These are phyloP conservation scores for Candida pseudofarinosa DNA, from an alignment of 805 yeast genomes.

Conservation along the genomic window DNA sequence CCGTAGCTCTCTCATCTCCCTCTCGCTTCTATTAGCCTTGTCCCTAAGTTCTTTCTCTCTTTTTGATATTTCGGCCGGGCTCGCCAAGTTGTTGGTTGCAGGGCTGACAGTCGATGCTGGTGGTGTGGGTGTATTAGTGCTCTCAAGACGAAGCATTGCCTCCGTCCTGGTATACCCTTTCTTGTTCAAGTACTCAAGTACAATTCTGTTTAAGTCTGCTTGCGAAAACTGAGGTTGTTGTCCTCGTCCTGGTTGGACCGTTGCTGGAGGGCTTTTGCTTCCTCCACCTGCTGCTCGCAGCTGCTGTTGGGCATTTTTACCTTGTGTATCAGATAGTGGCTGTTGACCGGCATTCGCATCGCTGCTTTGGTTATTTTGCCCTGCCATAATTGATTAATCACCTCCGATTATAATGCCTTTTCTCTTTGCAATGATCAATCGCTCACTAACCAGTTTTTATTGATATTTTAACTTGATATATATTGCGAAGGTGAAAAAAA, in stretches of 20 bases:
- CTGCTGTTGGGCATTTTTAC: conserved; percentile 3
- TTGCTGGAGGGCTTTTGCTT: conserved; percentile 2
- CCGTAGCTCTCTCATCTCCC: conserved; percentile 33
- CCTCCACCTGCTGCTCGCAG: conserved; percentile 4
- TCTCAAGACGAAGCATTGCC: conserved; percentile 86
- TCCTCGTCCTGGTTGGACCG: conserved; percentile 11
- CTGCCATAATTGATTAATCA: conserved; percentile 5
- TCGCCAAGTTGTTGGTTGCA: conserved; percentile 32
- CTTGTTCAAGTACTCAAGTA: conserved; percentile 85
- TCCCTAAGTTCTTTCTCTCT: conserved; percentile 27
- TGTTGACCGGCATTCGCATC: conserved; percentile 5
- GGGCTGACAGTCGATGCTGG: conserved; percentile 50
- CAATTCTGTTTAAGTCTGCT: conserved; percentile 87
- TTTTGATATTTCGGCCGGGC: conserved; percentile 28
- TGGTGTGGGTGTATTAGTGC: conserved; percentile 56
- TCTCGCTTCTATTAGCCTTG: conserved; percentile 21
- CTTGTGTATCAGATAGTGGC: not conserved
- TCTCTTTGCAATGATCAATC: not conserved
- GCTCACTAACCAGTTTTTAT: not conserved
- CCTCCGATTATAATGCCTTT: not conserved
- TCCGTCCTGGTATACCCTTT: conserved; percentile 95
- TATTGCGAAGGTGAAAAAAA: not conserved
- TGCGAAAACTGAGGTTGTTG: conserved; percentile 57
- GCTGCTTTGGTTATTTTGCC: conserved; percentile 8
- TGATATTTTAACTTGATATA: not conserved